phyloP scores from a whole-genome alignment of 148 eudicot species.

The Vaccinium myrtillus region DNA sequence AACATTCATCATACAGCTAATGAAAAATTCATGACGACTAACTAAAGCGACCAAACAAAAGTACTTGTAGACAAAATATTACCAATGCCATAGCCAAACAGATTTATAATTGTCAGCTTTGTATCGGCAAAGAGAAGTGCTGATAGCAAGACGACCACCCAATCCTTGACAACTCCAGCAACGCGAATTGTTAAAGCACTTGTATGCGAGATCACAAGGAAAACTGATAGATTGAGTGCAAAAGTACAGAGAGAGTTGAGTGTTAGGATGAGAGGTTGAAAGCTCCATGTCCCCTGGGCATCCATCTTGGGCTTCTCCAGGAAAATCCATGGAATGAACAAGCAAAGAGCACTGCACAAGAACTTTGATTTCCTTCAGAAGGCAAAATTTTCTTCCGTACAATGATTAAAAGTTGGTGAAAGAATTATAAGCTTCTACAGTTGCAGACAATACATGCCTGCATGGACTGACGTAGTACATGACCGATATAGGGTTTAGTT shows the following conservation, averaged over 20 bases:
- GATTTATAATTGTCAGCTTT: constrained; percentile 77
- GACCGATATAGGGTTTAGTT: constrained; percentile 84
- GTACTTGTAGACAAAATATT: constrained; percentile 20
- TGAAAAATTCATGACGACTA: not conserved
- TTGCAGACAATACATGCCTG: constrained; percentile 56
- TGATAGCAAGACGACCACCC: constrained; percentile 94
- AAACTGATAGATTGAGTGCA: constrained; percentile 95
- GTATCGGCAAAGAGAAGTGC: constrained; percentile 97
- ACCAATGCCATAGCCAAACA: constrained; percentile 96
- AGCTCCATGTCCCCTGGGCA: constrained; percentile 72
- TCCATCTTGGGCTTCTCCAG: constrained; percentile 95
- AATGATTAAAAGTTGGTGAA: not conserved
- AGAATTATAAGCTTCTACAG: not conserved
- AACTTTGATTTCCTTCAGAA: constrained; percentile 14
- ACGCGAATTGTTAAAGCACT: constrained; percentile 98
- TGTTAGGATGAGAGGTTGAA: constrained; percentile 61
- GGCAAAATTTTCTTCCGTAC: constrained; percentile 4
- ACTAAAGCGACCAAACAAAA: not conserved
- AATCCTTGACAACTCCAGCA: constrained; percentile 99
- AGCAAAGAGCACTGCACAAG: constrained; percentile 83
- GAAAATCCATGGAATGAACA: constrained; percentile 94
- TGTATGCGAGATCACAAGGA: constrained; percentile 91
- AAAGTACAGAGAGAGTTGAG: constrained; percentile 95
- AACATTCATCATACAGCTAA: not conserved
- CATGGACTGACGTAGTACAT: constrained; percentile 99